A percentile compares a stretch with the other conserved stretches of the same genome.
These are phyloP conservation scores for Rhodotorula glutinis DNA, from an alignment of 1,284 basidiomycete genomes.

Conservation along the genomic window DNA sequence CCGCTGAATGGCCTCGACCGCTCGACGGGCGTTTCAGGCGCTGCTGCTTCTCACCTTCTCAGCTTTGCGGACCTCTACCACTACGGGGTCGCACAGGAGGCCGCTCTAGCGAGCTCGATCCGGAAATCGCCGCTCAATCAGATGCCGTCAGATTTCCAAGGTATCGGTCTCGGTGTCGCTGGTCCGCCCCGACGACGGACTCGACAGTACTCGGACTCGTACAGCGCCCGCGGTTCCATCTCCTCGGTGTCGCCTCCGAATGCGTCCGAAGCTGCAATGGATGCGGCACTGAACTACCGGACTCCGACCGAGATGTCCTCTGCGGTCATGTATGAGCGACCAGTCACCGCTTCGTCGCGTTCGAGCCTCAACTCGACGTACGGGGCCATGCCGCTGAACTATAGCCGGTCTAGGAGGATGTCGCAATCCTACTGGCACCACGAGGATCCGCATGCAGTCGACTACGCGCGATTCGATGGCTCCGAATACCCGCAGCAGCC, in stretches of 20 bases:
- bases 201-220: background rate
- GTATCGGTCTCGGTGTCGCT: conserved; percentile 16
- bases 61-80: conserved; percentile 41
- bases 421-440: background rate
- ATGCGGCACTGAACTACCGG: conserved; percentile 16
- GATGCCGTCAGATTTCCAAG: conserved; percentile 3
- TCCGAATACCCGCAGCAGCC: no score
- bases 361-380: background rate
- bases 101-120: conserved; percentile 15
- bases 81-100: conserved; percentile 30
- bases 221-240: background rate
- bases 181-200: background rate
- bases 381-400: background rate
- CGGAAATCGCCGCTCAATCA: conserved; percentile 21
- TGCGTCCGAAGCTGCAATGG: conserved; percentile 12
- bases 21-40: background rate
- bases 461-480: no score
- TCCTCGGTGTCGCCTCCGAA: background rate
- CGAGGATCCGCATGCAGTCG: no score
- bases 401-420: background rate
- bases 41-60: conserved; percentile 21
- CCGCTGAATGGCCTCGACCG: no score
- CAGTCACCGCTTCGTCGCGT: background rate
- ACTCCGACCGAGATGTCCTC: conserved; percentile 20
- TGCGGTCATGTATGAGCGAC: conserved; percentile 17